Evolutionary conservation across 441 rosid genomes (phyloP), one percentile per base, ranked within the genome.

Genomic region (Croton laevigatus): DNA sequence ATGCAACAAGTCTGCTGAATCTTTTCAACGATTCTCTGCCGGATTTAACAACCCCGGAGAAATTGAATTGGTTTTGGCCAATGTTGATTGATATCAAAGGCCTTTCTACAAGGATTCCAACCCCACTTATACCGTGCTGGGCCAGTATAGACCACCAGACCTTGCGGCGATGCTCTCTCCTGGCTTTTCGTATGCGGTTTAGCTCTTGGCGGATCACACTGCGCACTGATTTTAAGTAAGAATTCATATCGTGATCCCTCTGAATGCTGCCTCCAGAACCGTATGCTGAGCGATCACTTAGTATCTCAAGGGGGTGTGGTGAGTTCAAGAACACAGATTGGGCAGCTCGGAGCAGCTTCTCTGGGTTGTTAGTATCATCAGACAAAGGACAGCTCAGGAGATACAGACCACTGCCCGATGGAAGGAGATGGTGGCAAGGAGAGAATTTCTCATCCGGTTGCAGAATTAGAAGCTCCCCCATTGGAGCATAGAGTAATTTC

Each of bases 221-320:
- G 62, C 88, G 79, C 49, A 94, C 88, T 13, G 89, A 81, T 76
- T 75, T 84, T 70, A 88, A 73, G 74, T 94, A 94, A 0, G 97
- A 90, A 71, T 80, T 89, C 90, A 92, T 84, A 81, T 94, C 96
- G 5, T 94, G 99, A 80, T 94, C 96, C 75, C 97, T 84, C 38
- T 81, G 89, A 59, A 94, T 92, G 68, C 91, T 80, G 65, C 99
- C 99, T 58, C 78, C 89, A 0, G 93, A 83, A 38, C 97, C 99
- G 70, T 94, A 94, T 19, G 99, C 97, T 0, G 90, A 70, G 55
- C 91, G 84, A 66, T 94, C 99, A 8, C 97, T 81, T 14, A 94
- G 82, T 76, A 92, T 92, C 77, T 94, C 99, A 0, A 92, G 96
- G 8, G 99, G 99, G 74, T 94, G 99, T 16, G 99, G 99, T 0